Evolutionary conservation across 306 rosid genomes (phyloP), one percentile per base, ranked within the genome.

Genomic region (Spatholobus suberectus): DNA sequence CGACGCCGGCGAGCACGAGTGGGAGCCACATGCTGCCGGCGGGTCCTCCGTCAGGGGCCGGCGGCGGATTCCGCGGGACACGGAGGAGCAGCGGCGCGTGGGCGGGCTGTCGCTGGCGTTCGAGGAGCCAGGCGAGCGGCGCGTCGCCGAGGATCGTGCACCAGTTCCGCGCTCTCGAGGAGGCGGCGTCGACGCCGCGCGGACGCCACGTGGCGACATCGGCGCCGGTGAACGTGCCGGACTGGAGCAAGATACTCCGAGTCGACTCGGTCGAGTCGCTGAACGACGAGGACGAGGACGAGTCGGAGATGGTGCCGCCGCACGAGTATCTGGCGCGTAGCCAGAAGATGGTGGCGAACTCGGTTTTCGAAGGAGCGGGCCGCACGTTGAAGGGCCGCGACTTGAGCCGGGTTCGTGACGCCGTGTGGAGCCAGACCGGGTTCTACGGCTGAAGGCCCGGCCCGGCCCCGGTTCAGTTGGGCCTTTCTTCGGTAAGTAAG

Each of bases 371-470:
- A 63, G 99, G 99, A 0, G 98, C 94, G 6, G 99, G 99, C 15
- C 89, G 99, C 37, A 96, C 99, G 21, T 80, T 96, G 57, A 96
- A 96, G 85, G 99, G 99, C 1, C 91, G 99, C 9, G 99, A 96
- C 88, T 27, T 96, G 98, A 89, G 97, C 37, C 90, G 95, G 89
- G 98, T 96, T 77, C 89, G 99, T 0, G 99, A 94, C 14, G 97
- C 99, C 0, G 99, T 96, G 0, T 96, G 99, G 99, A 96, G 93
- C 54, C 98, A 90, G 66, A 96, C 99, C 89, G 99, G 99, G 77
- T 94, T 96, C 70, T 85, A 96, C 61, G 99, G 99, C 3, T 94
- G 43, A 88, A 3, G 5, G 0, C 2, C 32, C 32, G 32, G 32
- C 6, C 55, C 37, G 37, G 23, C 6, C 62, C 47, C 6, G 46